These are phyloP conservation scores for Neoscytalidium dimidiatum DNA, from an alignment of 2,329 filamentous ascomycete genomes.

Conservation along the genomic window DNA sequence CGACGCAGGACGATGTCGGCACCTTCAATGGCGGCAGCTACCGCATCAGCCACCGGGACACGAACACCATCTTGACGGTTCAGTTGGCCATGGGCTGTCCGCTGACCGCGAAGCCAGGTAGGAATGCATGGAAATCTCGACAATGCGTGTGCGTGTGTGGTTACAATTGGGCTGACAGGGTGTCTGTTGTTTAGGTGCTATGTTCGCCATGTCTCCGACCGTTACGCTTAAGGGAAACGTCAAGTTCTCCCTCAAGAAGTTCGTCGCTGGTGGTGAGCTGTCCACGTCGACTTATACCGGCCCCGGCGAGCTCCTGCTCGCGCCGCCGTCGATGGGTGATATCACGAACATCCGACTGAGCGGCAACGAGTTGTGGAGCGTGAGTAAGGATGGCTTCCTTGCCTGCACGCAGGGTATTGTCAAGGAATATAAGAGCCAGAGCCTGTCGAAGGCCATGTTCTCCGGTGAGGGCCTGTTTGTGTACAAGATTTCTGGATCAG, in stretches of 20 bases:
- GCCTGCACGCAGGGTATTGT: constrained; percentile 82
- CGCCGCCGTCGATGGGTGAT: constrained; percentile 78
- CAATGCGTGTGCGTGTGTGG: too few species aligned
- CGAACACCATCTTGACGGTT: constrained; percentile 84
- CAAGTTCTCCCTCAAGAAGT: constrained; percentile 89
- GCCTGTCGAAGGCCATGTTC: constrained; percentile 87
- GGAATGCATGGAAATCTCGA: too few species aligned
- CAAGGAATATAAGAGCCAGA: constrained; percentile 86
- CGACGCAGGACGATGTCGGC: constrained; percentile 80
- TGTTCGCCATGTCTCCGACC: constrained; percentile 94
- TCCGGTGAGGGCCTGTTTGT: constrained; percentile 90
- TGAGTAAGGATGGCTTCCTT: constrained; percentile 84
- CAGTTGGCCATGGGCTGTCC: constrained; percentile 90
- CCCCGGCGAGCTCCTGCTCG: constrained; percentile 85
- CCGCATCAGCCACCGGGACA: constrained; percentile 87
- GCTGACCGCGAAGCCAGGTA: constrained; percentile 74
- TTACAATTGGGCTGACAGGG: neutral
- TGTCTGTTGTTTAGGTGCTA: constrained; percentile 58
- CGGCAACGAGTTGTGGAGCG: constrained; percentile 75
- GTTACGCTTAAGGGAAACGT: constrained; percentile 80
- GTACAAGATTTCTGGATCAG: constrained; percentile 79
- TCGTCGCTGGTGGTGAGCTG: constrained; percentile 82
- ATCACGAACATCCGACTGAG: constrained; percentile 76
- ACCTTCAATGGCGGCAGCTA: constrained; percentile 97
- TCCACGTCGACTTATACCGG: constrained; percentile 79